Conservation (phyloP, 768 basidiomycete genomes). For the Mycena kentingensis region DNA sequence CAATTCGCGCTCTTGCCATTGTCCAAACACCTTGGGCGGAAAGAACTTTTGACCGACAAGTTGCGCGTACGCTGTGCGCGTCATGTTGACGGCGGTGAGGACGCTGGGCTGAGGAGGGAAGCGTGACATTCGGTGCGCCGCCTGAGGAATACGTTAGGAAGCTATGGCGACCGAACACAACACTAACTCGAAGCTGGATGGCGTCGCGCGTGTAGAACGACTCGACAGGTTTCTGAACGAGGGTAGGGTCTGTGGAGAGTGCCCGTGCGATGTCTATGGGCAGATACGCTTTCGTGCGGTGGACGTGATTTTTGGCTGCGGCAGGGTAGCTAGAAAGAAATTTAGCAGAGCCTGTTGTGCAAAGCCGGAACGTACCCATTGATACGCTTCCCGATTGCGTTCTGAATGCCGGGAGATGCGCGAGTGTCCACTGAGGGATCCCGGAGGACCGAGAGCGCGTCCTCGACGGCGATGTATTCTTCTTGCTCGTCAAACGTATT, state of each 20-base stretch:
- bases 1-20: slow-evolving; percentile 64
- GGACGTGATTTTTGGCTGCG: slow-evolving; percentile 65
- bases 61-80: slow-evolving; percentile 93
- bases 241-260: slow-evolving; percentile 57
- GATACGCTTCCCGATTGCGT: slow-evolving; percentile 70
- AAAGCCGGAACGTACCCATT: slow-evolving; percentile 44
- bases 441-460: slow-evolving; percentile 66
- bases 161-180: not conserved
- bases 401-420: slow-evolving; percentile 63
- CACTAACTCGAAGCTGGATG: slow-evolving; percentile 78
- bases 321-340: slow-evolving; percentile 63
- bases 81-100: slow-evolving; percentile 70
- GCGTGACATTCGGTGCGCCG: slow-evolving; percentile 85
- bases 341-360: not conserved
- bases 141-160: slow-evolving; percentile 41
- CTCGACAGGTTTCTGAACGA: slow-evolving; percentile 87
- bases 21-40: slow-evolving; percentile 87
- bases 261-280: slow-evolving; percentile 80
- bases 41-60: slow-evolving; percentile 88
- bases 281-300: slow-evolving; percentile 76
- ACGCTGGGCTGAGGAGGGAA: slow-evolving; percentile 76
- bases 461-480: slow-evolving; percentile 56
- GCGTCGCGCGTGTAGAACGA: slow-evolving; percentile 96
- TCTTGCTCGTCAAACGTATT: slow-evolving; percentile 44
- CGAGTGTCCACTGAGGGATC: slow-evolving; percentile 55